A percentile compares a stretch with the other conserved stretches of the same genome.
Evolutionary conservation across 345 rosid species (phyloP).

Genomic region (Capsella bursapastoris): DNA sequence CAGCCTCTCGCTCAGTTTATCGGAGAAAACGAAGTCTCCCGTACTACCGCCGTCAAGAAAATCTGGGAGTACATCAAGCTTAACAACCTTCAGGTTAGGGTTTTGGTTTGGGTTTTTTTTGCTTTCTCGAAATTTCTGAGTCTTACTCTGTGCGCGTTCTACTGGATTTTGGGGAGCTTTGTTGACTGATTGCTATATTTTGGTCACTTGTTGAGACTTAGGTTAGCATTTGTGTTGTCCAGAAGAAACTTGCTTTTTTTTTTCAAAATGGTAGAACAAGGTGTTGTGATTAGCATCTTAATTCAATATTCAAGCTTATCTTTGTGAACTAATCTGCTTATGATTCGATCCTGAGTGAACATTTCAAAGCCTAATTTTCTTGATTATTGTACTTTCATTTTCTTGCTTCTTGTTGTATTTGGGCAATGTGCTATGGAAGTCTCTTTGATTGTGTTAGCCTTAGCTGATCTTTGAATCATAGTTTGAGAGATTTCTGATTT

Average conservation of each 20-base stretch:
- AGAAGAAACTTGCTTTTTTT: not conserved
- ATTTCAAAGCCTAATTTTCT: not conserved
- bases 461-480: not conserved
- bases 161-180: not conserved
- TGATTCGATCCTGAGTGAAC: not conserved
- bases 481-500: not conserved
- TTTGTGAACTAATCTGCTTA: not conserved
- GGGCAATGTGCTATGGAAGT: not conserved
- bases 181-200: not conserved
- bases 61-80: conserved; percentile 57
- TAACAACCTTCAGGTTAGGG: conserved; percentile 53
- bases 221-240: not conserved
- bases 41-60: conserved; percentile 52
- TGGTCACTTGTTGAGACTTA: not conserved
- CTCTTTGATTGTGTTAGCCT: not conserved
- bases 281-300: not conserved
- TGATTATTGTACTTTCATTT: not conserved
- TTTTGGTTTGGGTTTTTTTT: not conserved
- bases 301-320: not conserved
- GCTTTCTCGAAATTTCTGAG: not conserved
- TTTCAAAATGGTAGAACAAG: not conserved
- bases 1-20: conserved; percentile 48
- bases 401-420: conserved; percentile 1
- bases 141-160: not conserved
- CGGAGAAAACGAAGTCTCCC: conserved; percentile 54